A percentile compares a stretch with the other conserved stretches of the same genome.
phyloP scores from a whole-genome alignment of 1,284 basidiomycete species.

The Clitocybe nebularis region DNA sequence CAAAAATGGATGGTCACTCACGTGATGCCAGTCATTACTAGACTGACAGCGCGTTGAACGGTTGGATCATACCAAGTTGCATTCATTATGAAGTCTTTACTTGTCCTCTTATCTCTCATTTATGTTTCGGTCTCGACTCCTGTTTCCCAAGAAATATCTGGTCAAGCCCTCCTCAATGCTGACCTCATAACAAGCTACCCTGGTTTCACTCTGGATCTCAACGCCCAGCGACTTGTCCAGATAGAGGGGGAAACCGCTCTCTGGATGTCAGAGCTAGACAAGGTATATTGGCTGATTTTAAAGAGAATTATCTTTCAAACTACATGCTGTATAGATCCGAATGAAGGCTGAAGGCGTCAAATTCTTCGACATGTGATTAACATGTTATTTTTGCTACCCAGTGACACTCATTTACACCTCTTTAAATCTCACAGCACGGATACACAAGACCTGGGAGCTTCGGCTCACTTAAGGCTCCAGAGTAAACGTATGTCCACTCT shows the following conservation, averaged over 20 bases:
- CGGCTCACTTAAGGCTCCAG: conserved; percentile 33
- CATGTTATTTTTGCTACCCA: conserved; percentile 16
- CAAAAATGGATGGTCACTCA: too few relatives aligned
- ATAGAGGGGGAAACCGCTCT: conserved; percentile 64
- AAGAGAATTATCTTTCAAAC: too few relatives aligned
- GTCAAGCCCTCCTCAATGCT: conserved; percentile 29
- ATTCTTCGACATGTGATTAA: conserved; percentile 82
- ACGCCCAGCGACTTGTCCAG: conserved; percentile 71
- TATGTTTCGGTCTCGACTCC: conserved; percentile 32
- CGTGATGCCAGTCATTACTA: too few relatives aligned
- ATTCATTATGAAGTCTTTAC: conserved; percentile 45
- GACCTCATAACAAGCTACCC: conserved; percentile 27
- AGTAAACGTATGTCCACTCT: conserved; percentile 34
- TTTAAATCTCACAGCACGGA: conserved; percentile 59
- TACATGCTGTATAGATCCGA: conserved; percentile 50
- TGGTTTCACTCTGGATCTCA: conserved; percentile 58
- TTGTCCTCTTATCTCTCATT: conserved; percentile 35
- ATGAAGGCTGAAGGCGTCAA: conserved; percentile 71
- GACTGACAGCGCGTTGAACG: too few relatives aligned
- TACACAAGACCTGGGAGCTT: conserved; percentile 55
- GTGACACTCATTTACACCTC: conserved; percentile 17
- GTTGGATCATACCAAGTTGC: too few relatives aligned
- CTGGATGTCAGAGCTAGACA: conserved; percentile 82
- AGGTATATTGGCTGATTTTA: conserved; percentile 41
- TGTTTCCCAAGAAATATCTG: conserved; percentile 20